Conservation (phyloP, 2,329 filamentous ascomycete species). For the Coniella lustricola region DNA sequence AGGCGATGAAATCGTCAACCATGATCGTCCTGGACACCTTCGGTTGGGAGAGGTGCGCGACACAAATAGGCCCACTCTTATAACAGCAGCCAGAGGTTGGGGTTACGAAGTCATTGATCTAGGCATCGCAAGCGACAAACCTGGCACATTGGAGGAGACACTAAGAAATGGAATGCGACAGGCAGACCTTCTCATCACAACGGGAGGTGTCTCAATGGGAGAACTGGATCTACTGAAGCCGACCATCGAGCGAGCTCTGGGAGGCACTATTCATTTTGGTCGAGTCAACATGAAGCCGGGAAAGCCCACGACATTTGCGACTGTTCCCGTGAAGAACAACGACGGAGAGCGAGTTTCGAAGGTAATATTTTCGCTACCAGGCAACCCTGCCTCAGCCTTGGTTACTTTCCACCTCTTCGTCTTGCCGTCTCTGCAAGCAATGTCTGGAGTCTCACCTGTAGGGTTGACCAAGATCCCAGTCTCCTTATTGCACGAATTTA, state of each 20-base stretch:
- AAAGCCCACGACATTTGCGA: slow-evolving; percentile 96
- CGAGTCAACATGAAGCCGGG: slow-evolving; percentile 97
- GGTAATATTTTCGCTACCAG: slow-evolving; percentile 82
- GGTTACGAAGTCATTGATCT: slow-evolving; percentile 78
- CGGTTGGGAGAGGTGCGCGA: slow-evolving; percentile 82
- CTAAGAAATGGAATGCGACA: slow-evolving; percentile 67
- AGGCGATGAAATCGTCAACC: slow-evolving; percentile 84
- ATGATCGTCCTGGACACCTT: slow-evolving; percentile 56
- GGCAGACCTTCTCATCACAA: slow-evolving; percentile 81
- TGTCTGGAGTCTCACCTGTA: slow-evolving; percentile 58
- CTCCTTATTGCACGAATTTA: slow-evolving; percentile 62
- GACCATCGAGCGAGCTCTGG: slow-evolving; percentile 82
- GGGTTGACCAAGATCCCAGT: slow-evolving; percentile 71
- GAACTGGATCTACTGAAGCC: slow-evolving; percentile 95
- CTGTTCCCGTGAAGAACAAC: slow-evolving; percentile 61
- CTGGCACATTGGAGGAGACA: slow-evolving; percentile 66
- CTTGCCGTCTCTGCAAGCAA: slow-evolving; percentile 73
- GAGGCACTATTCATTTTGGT: slow-evolving; percentile 92
- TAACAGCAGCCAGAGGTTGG: slow-evolving; percentile 67
- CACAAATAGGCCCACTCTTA: slow-evolving; percentile 81
- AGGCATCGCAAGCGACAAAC: slow-evolving; percentile 72
- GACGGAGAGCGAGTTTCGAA: slow-evolving; percentile 53
- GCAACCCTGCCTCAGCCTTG: slow-evolving; percentile 87
- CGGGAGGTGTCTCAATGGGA: slow-evolving; percentile 94
- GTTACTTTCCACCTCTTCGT: slow-evolving; percentile 95